These are phyloP conservation scores for Ophiocordyceps australis DNA, from an alignment of 2,329 filamentous ascomycete genomes.

Conservation along the genomic window DNA sequence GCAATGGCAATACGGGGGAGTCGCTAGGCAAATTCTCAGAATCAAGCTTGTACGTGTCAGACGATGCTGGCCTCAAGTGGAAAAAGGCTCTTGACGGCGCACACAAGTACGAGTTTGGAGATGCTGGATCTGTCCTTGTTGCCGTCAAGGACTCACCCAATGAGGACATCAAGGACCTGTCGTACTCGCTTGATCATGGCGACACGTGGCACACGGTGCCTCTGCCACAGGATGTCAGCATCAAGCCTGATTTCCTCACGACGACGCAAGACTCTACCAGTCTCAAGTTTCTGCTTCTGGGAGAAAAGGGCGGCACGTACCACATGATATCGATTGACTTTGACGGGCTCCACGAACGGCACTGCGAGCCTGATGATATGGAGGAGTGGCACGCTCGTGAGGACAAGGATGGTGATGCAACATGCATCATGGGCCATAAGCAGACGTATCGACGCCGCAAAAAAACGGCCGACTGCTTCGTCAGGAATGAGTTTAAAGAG, in stretches of 20 bases:
- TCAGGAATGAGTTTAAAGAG: constrained; percentile 72
- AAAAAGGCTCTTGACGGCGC: constrained; percentile 54
- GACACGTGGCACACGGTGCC: constrained; percentile 61
- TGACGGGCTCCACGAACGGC: constrained; percentile 56
- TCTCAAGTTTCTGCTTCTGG: constrained; percentile 73
- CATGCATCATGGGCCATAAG: constrained; percentile 90
- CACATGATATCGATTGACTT: constrained; percentile 71
- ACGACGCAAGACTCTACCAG: constrained; percentile 88
- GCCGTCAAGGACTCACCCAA: constrained; percentile 60
- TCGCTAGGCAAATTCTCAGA: constrained; percentile 52
- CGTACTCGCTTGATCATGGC: constrained; percentile 80
- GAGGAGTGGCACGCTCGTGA: constrained; percentile 78
- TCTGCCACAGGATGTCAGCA: constrained; percentile 45
- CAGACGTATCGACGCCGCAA: constrained; percentile 77
- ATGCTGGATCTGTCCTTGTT: constrained; percentile 75
- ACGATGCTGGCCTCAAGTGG: constrained; percentile 83
- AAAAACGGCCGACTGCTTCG: constrained; percentile 74
- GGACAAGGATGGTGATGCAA: constrained; percentile 62
- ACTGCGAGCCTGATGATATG: constrained; percentile 63
- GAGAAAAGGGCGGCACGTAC: constrained; percentile 35
- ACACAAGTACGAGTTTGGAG: constrained; percentile 93
- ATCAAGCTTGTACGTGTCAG: constrained; percentile 71
- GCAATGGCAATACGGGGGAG: constrained; percentile 75
- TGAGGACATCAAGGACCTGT: constrained; percentile 36
- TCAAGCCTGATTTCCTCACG: constrained; percentile 58